Conservation (phyloP, 495 filamentous ascomycete genomes). For the Chaetomium fimeti region DNA sequence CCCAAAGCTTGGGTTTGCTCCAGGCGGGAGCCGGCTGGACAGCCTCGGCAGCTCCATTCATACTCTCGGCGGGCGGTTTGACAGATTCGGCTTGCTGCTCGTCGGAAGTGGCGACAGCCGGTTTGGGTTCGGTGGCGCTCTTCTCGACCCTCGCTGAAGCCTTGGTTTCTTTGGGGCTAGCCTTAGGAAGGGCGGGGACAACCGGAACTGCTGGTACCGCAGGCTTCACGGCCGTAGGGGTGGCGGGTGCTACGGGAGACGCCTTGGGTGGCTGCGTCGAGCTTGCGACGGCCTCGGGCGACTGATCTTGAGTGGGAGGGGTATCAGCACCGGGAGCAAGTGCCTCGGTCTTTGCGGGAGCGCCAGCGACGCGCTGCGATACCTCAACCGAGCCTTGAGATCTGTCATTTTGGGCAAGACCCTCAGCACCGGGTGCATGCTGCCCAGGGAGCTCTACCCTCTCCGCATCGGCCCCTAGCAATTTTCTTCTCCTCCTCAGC, state of each 20-base stretch:
- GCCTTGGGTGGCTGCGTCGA: constrained; percentile 51
- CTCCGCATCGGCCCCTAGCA: constrained; percentile 34
- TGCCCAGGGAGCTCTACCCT: constrained; percentile 38
- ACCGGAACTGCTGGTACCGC: constrained; percentile 67
- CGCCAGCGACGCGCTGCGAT: constrained; percentile 30
- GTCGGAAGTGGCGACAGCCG: neutral
- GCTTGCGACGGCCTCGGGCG: constrained; percentile 63
- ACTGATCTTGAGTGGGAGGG: constrained; percentile 62
- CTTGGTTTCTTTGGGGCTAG: constrained; percentile 40
- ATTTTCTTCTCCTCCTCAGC: constrained; percentile 39
- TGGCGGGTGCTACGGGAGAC: constrained; percentile 27
- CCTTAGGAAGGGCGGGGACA: constrained; percentile 64
- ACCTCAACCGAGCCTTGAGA: constrained; percentile 18
- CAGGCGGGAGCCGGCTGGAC: constrained; percentile 42
- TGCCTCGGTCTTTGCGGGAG: constrained; percentile 29
- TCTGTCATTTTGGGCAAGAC: constrained; percentile 25
- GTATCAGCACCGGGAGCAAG: constrained; percentile 56
- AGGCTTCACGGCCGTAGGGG: constrained; percentile 44
- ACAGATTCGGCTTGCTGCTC: constrained; percentile 29
- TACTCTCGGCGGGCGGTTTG: constrained; percentile 30
- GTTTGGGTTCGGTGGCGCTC: constrained; percentile 22
- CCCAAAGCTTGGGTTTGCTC: constrained; percentile 69
- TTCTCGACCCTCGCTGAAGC: constrained; percentile 40
- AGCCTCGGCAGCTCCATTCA: constrained; percentile 29
- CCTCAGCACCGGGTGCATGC: constrained; percentile 25